Evolutionary conservation across 2,329 filamentous ascomycete genomes (phyloP).

Genomic region (Davidsoniella virescens): DNA sequence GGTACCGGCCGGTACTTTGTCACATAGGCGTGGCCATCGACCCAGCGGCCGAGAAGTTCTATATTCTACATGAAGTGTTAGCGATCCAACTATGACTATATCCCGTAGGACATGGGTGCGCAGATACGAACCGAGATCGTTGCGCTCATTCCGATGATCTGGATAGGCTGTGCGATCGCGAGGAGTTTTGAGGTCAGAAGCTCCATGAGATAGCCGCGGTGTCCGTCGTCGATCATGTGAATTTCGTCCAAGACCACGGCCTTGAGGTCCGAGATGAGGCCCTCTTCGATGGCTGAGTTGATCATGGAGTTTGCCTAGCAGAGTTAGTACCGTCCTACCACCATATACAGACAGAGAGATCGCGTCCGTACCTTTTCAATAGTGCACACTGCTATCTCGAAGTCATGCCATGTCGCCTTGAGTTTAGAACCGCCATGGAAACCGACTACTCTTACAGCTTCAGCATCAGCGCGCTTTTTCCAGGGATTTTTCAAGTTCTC

Average conservation of each 20-base stretch:
- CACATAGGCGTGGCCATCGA: constrained; percentile 53
- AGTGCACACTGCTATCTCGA: constrained; percentile 64
- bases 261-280: constrained; percentile 44
- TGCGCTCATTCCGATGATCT: constrained; percentile 67
- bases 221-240: constrained; percentile 68
- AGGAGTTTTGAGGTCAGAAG: constrained; percentile 58
- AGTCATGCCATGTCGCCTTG: constrained; percentile 51
- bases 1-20: constrained; percentile 61
- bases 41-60: constrained; percentile 51
- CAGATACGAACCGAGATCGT: constrained; percentile 43
- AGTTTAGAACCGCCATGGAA: constrained; percentile 62
- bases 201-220: constrained; percentile 60
- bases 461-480: constrained; percentile 38
- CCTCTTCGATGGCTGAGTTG: constrained; percentile 58
- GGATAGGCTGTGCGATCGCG: constrained; percentile 48
- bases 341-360: neutral
- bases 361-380: constrained; percentile 45
- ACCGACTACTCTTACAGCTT: constrained; percentile 47
- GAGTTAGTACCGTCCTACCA: constrained; percentile 5
- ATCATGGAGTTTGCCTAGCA: constrained; percentile 54
- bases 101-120: constrained; percentile 16
- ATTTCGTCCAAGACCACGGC: constrained; percentile 60
- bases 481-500: constrained; percentile 28
- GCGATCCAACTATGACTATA: neutral
- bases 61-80: constrained; percentile 40